Evolutionary conservation across 140 eudicot genomes (phyloP), one percentile per base, ranked within the genome.

Genomic region (Ambrosia hybrid): DNA sequence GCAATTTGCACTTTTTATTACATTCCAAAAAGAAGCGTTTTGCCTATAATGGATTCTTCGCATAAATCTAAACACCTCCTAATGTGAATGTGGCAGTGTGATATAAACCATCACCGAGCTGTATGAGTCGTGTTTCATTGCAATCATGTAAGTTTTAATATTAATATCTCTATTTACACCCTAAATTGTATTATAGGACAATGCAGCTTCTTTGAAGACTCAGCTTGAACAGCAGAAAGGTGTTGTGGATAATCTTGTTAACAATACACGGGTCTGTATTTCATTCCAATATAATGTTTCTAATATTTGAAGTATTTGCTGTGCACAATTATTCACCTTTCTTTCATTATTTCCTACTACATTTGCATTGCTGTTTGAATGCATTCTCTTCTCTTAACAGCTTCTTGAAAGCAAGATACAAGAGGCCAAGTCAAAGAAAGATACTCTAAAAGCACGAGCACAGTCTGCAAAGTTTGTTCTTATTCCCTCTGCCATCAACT

Each of bases 361-460:
- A 15, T 57, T 9, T 67, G 57, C 39, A 26, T 41, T 73, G 51
- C 55, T 21, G 30, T 21, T 21, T 21, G 30, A 21, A 21, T 21
- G 30, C 30, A 21, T 21, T 21, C 30, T 21, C n/a, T 65, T 71
- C 36, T 38, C 26, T 68, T 78, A 69, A 73, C 95, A 93, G 98
- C 87, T 89, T 60, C 78, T 93, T 26, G 97, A 88, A 82, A 90
- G 96, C 85, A 93, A 93, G 85, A 93, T 93, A 82, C 99, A 87
- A 78, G 97, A 93, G 75, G 99, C 99, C 0, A 93, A 78, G 74
- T 90, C 99, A 15, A 93, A 90, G 88, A 88, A 88, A 71, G 97
- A 93, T 74, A 93, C 99, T 51, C 81, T 93, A 6, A 90, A 93
- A 90, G 99, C 99, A 72, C 93, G 97, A 45, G 99, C 99, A 43